A percentile compares a stretch with the other conserved stretches of the same genome.
phyloP scores from a whole-genome alignment of 148 eudicot genomes.

The Silene conica region DNA sequence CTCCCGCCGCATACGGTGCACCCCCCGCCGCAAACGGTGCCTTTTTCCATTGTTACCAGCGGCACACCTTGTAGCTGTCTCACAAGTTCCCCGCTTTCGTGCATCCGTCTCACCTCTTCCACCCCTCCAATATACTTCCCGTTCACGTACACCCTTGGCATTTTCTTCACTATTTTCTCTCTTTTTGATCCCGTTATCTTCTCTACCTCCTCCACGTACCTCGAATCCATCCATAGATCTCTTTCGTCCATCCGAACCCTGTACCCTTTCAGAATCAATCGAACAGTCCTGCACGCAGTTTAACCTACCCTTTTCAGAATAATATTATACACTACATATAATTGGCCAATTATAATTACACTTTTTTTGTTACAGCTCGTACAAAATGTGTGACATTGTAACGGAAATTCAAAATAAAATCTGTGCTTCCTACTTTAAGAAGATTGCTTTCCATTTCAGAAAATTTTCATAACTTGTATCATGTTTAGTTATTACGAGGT shows the following conservation, averaged over 20 bases:
- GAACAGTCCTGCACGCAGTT: conserved; percentile 29
- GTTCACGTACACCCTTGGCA: conserved; percentile 44
- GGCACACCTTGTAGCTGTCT: conserved; percentile 29
- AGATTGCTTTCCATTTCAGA: too few relatives aligned
- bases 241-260: conserved; percentile 47
- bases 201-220: conserved; percentile 33
- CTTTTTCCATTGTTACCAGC: conserved; percentile 16
- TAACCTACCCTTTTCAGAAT: too few relatives aligned
- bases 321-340: too few relatives aligned
- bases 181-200: conserved; percentile 12
- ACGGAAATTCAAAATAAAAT: too few relatives aligned
- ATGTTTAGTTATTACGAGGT: too few relatives aligned
- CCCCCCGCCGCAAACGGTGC: conserved; percentile 27
- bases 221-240: conserved; percentile 43
- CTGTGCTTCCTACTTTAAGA: too few relatives aligned
- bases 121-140: conserved; percentile 50
- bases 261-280: conserved; percentile 34
- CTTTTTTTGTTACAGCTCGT: too few relatives aligned
- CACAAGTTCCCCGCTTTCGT: conserved; percentile 44
- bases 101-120: conserved; percentile 39
- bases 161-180: conserved; percentile 5
- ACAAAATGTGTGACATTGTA: too few relatives aligned
- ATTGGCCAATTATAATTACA: too few relatives aligned
- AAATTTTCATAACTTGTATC: too few relatives aligned
- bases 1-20: conserved; percentile 31